A percentile compares a stretch with the other conserved stretches of the same genome.
Evolutionary conservation across 768 basidiomycete species (phyloP).

Genomic region (Agaricus sinodeliciosus): DNA sequence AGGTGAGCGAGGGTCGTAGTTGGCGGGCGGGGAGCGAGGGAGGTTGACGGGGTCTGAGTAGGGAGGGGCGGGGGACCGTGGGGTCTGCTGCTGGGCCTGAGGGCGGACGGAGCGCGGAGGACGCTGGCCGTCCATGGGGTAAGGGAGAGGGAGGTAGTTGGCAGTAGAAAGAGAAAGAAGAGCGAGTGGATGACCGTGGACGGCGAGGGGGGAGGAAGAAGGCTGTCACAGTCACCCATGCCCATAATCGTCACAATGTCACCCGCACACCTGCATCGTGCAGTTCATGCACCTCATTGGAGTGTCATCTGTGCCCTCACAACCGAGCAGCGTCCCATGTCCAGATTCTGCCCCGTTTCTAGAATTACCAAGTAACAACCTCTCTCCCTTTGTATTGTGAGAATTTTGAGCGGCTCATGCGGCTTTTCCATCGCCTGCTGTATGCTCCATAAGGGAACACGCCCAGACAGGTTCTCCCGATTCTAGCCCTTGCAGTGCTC

Average conservation of each 20-base stretch:
- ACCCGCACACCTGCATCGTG: not conserved
- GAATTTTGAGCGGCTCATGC: too few species aligned
- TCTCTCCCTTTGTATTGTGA: too few species aligned
- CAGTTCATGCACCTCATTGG: not conserved
- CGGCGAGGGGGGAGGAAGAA: conserved; percentile 15
- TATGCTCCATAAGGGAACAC: too few species aligned
- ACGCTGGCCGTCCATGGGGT: conserved; percentile 32
- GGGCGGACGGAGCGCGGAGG: conserved; percentile 53
- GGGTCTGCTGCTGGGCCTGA: conserved; percentile 29
- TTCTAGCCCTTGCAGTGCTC: too few species aligned
- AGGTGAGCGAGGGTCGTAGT: conserved; percentile 27
- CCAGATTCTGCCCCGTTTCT: too few species aligned
- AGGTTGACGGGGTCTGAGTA: conserved; percentile 25
- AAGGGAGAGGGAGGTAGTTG: not conserved
- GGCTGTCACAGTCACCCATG: conserved; percentile 4
- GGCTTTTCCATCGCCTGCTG: too few species aligned
- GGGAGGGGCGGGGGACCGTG: conserved; percentile 29
- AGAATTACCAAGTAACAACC: too few species aligned
- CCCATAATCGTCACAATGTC: conserved; percentile 1
- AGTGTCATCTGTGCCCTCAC: too few species aligned
- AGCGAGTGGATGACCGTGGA: conserved; percentile 15
- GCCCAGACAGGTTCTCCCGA: too few species aligned
- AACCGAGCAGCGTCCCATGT: too few species aligned
- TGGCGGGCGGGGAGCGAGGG: conserved; percentile 24
- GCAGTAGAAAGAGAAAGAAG: conserved; percentile 11